Evolutionary conservation across 2,329 filamentous ascomycete genomes (phyloP).

Genomic region (Akanthomyces lecanii): DNA sequence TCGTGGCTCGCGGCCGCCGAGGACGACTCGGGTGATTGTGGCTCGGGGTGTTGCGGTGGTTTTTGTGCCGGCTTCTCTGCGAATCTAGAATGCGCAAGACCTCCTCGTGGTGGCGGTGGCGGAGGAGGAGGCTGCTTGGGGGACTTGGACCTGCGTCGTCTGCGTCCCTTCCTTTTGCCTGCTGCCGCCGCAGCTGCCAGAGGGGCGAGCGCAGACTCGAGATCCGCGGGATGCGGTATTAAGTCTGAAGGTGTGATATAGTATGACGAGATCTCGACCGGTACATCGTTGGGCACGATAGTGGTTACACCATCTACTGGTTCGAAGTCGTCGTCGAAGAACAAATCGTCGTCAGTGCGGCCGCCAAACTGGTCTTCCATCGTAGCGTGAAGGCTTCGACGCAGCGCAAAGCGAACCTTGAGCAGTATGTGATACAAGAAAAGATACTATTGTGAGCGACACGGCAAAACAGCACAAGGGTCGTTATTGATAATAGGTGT

Average conservation of each 20-base stretch:
- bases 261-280: constrained; percentile 14
- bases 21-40: constrained; percentile 3
- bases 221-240: constrained; percentile 3
- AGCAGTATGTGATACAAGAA: background rate
- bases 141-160: constrained; percentile 11
- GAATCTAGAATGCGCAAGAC: constrained; percentile 31
- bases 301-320: constrained; percentile 41
- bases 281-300: constrained; percentile 14
- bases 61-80: constrained; percentile 28
- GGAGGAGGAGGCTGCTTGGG: constrained; percentile 15
- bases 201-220: constrained; percentile 14
- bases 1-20: constrained; percentile 4
- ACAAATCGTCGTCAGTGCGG: constrained; percentile 59
- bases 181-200: constrained; percentile 6
- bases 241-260: background rate
- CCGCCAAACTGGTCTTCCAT: constrained; percentile 61
- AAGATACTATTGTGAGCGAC: background rate
- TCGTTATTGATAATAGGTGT: background rate
- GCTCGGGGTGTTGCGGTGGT: constrained; percentile 1
- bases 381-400: background rate
- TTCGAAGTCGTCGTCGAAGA: constrained; percentile 60
- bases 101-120: constrained; percentile 19
- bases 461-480: background rate
- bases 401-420: background rate
- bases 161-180: constrained; percentile 14